Evolutionary conservation across 108 stramenopile genomes (phyloP), one percentile per base, ranked within the genome.

Genomic region (Fistulifera pelliculosa): DNA sequence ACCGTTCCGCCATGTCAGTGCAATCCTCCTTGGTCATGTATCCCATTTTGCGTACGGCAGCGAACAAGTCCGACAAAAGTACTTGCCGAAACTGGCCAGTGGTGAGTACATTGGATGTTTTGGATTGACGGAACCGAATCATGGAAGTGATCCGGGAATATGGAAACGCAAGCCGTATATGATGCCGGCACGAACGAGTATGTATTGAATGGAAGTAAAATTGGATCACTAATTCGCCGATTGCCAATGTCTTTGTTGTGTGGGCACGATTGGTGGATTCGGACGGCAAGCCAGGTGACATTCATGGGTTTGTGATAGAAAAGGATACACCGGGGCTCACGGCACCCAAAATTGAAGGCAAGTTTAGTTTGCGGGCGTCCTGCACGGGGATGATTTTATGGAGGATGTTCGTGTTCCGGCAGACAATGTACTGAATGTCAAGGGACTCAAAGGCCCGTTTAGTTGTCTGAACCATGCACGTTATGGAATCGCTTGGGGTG

Each of bases 141-240:
- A 94, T 72, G 97, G 97, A 8, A 76, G 74, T 7, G 97, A 98
- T 67, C 97, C 97, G 14, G 69, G 1, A 66, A 78, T 23, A 98
- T 98, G 97, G 91, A 85, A 66, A 92, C 95, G 1, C 59, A 74
- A 7, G 80, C 91, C 4, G 19, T 38, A 1, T 81, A 78, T 49
- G 88, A 93, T 54, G 65, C 62, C 0, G 81, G 63, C 43, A 89
- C 80, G 45, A 79, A 89, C 47, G 79, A 90, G 50, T 91, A 91
- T 69, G 67, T 92, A 0, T 64, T 98, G 47, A 92, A 83, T 60
- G 97, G 97, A 14, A 65, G 79, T 62, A 98, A 98, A 95, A 93
- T 54, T 98, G 97, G 97, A 98, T 98, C 66, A 98, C 97, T 40
- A 94, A 96, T 75, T 75, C 80, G 11, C 95, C 97, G 16, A 90